Conservation (phyloP, 1,284 basidiomycete species). For the Fomitopsis pinicola region DNA sequence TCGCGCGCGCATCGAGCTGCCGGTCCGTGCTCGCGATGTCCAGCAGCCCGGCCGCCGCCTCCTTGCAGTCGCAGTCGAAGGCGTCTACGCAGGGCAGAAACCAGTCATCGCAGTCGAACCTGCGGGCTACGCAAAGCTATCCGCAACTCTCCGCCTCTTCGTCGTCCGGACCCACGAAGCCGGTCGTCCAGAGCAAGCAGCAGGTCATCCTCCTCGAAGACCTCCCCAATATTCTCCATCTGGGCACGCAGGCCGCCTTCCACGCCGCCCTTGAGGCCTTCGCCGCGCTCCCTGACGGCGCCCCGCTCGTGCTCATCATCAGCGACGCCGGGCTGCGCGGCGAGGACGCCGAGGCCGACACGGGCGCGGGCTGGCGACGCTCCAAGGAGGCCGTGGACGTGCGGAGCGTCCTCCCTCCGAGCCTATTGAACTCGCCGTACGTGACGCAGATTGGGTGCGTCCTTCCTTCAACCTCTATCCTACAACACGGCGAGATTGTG, state of each 20-base stretch:
- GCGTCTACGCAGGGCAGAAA: background rate
- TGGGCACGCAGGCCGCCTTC: constrained; percentile 70
- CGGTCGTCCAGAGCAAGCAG: constrained; percentile 21
- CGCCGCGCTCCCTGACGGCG: constrained; percentile 36
- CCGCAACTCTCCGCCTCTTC: background rate
- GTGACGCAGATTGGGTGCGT: constrained; percentile 74
- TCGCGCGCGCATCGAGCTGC: constrained; percentile 69
- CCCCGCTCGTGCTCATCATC: constrained; percentile 80
- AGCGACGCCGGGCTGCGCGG: constrained; percentile 80
- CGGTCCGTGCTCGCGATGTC: constrained; percentile 44
- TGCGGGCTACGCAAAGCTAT: background rate
- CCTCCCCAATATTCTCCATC: constrained; percentile 85
- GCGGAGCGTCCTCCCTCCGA: constrained; percentile 60
- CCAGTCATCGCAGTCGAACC: background rate
- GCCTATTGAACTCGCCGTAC: constrained; percentile 56
- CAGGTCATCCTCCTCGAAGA: constrained; percentile 86
- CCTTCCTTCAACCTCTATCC: background rate
- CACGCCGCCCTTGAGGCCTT: constrained; percentile 67
- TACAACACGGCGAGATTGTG: background rate
- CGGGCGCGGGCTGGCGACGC: constrained; percentile 35
- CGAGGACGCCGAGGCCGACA: constrained; percentile 53
- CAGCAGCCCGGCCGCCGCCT: constrained; percentile 1
- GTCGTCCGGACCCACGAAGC: background rate
- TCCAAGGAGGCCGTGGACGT: constrained; percentile 61
- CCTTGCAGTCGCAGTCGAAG: constrained; percentile 3